Evolutionary conservation across 371 early-diverging fungal genomes (phyloP).

Genomic region (Circinella minor): DNA sequence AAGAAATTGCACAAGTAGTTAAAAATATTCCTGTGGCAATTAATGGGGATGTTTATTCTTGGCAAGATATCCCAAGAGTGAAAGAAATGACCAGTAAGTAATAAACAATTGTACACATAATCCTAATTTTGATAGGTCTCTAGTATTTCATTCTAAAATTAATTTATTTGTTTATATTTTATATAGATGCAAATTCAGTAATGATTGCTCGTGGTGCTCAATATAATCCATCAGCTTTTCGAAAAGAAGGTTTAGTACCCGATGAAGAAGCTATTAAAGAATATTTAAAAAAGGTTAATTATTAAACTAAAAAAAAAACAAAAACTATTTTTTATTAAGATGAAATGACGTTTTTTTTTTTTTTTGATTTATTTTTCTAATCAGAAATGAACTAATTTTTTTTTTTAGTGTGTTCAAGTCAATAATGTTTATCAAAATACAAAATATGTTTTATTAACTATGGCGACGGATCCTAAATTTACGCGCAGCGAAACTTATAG

Average conservation of each 20-base stretch:
- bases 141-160: no score
- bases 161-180: background rate
- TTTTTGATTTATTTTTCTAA: no score
- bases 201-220: constrained; percentile 93
- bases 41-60: constrained; percentile 88
- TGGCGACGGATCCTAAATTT: constrained; percentile 69
- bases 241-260: constrained; percentile 64
- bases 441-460: constrained; percentile 89
- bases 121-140: no score
- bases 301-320: no score
- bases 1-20: constrained; percentile 67
- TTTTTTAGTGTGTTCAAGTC: constrained; percentile 49
- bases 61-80: constrained; percentile 64
- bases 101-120: no score
- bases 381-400: no score
- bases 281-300: constrained; percentile 69
- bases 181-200: constrained; percentile 64
- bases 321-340: no score
- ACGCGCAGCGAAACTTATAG: constrained; percentile 54
- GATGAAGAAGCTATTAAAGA: constrained; percentile 56
- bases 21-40: constrained; percentile 84
- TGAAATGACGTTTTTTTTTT: no score
- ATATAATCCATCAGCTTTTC: constrained; percentile 84
- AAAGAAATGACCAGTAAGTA: constrained; percentile 55
- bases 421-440: constrained; percentile 81